phyloP scores from a whole-genome alignment of 176 grass and related monocot species.

The Phyllostachys edulis region DNA sequence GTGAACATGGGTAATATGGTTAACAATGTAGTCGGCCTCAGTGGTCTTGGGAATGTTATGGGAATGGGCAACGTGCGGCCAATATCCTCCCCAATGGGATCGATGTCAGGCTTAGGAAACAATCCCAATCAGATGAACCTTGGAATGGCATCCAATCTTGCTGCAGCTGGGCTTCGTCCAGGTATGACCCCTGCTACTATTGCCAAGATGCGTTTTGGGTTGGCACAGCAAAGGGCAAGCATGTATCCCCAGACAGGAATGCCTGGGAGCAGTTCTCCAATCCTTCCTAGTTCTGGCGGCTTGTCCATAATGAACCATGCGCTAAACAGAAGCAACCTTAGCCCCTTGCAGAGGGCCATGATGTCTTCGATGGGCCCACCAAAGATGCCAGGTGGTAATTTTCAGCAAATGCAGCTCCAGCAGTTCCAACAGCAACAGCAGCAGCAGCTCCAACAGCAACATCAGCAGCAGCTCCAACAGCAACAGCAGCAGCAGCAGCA shows the following conservation, averaged over 20 bases:
- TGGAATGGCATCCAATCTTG: conserved; percentile 63
- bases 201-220: conserved; percentile 52
- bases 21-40: conserved; percentile 59
- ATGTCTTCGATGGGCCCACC: conserved; percentile 89
- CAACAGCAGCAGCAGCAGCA: conserved; percentile 21
- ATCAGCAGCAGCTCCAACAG: conserved; percentile 27
- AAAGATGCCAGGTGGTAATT: conserved; percentile 72
- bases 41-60: conserved; percentile 71
- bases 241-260: conserved; percentile 66
- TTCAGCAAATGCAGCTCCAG: conserved; percentile 38
- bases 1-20: conserved; percentile 72
- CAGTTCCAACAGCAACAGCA: conserved; percentile 45
- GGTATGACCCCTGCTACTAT: conserved; percentile 38
- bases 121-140: conserved; percentile 73
- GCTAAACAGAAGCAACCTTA: conserved; percentile 68
- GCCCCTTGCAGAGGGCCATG: conserved; percentile 55
- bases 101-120: conserved; percentile 61
- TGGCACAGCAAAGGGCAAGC: conserved; percentile 62
- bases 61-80: conserved; percentile 64
- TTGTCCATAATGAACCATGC: conserved; percentile 71
- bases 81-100: conserved; percentile 57
- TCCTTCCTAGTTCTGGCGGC: conserved; percentile 59
- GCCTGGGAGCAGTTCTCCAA: conserved; percentile 64
- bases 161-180: conserved; percentile 46
- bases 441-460: conserved; percentile 27